Evolutionary conservation across 2,329 filamentous ascomycete species (phyloP).

Genomic region (Sphaceloma murrayae): DNA sequence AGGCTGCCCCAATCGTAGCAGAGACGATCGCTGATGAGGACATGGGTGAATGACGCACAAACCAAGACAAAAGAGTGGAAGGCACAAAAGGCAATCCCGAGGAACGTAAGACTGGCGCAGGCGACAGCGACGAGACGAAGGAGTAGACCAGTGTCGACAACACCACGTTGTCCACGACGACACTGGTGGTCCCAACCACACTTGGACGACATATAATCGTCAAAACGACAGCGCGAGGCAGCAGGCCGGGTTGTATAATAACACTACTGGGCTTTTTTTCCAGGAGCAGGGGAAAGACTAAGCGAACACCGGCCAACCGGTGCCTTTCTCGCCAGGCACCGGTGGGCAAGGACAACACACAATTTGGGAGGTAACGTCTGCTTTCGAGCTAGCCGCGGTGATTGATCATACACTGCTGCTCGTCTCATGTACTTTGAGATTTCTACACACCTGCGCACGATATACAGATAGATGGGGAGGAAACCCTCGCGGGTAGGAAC

Average conservation of each 20-base stretch:
- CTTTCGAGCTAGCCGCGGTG: slow-evolving; percentile 2
- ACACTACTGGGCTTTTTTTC: slow-evolving; percentile 8
- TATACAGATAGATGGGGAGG: slow-evolving; percentile 13
- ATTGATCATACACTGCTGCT: background rate
- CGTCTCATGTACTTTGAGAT: too few relatives aligned
- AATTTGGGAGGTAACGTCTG: slow-evolving; percentile 5
- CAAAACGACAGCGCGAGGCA: too few relatives aligned
- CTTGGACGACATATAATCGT: background rate
- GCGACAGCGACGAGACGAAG: slow-evolving; percentile 12
- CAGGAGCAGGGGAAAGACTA: slow-evolving; percentile 15
- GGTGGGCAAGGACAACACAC: background rate
- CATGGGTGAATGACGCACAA: slow-evolving; percentile 11
- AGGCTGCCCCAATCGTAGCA: too few relatives aligned
- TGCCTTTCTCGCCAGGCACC: slow-evolving; percentile 3
- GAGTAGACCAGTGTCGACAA: background rate
- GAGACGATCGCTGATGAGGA: slow-evolving; percentile 7
- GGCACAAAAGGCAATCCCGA: slow-evolving; percentile 3
- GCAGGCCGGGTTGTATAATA: slow-evolving; percentile 11
- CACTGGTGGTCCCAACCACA: background rate
- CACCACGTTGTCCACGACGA: background rate
- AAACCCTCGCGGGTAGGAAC: slow-evolving; percentile 1
- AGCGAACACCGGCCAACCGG: slow-evolving; percentile 3
- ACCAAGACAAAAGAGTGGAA: background rate
- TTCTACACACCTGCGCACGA: too few relatives aligned
- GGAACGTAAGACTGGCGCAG: slow-evolving; percentile 7